Percentiles rank a stretch among this genome's conserved stretches.
Evolutionary conservation across 768 basidiomycete species (phyloP).

Genomic region (Amanita exitialis): DNA sequence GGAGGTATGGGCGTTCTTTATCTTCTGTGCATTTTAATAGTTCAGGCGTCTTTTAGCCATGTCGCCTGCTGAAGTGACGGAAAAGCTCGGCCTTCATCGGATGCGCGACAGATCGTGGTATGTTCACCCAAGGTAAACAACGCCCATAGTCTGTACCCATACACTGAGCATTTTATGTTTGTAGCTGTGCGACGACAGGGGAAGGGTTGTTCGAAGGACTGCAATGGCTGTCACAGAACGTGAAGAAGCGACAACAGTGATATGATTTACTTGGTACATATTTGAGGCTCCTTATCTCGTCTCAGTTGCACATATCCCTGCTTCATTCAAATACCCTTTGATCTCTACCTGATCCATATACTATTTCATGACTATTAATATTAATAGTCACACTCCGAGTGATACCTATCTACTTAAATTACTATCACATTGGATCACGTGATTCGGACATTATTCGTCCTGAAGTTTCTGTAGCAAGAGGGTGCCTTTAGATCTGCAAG

Average conservation of each 20-base stretch:
- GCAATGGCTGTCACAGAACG: conserved; percentile 95
- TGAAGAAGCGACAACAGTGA: conserved; percentile 82
- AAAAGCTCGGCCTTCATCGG: conserved; percentile 88
- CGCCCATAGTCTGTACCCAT: neutral
- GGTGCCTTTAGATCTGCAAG: too few species aligned
- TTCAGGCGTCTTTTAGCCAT: conserved; percentile 49
- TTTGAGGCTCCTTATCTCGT: conserved; percentile 10
- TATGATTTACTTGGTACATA: neutral
- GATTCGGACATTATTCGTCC: too few species aligned
- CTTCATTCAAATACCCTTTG: conserved; percentile 23
- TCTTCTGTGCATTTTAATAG: neutral
- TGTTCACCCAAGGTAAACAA: conserved; percentile 88
- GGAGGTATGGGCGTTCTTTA: conserved; percentile 53
- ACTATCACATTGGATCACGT: too few species aligned
- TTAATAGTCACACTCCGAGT: neutral
- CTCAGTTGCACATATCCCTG: conserved; percentile 13
- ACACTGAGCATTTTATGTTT: conserved; percentile 5
- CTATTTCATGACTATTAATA: conserved; percentile 13
- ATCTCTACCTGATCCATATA: conserved; percentile 9
- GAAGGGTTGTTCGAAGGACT: conserved; percentile 96
- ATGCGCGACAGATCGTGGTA: conserved; percentile 99
- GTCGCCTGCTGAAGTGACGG: conserved; percentile 99
- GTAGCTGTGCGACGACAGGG: conserved; percentile 90
- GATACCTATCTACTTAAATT: neutral
- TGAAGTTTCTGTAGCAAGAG: too few species aligned